These are phyloP conservation scores for Aureobasidium sp. DNA, from an alignment of 2,329 filamentous ascomycete species.

Conservation along the genomic window DNA sequence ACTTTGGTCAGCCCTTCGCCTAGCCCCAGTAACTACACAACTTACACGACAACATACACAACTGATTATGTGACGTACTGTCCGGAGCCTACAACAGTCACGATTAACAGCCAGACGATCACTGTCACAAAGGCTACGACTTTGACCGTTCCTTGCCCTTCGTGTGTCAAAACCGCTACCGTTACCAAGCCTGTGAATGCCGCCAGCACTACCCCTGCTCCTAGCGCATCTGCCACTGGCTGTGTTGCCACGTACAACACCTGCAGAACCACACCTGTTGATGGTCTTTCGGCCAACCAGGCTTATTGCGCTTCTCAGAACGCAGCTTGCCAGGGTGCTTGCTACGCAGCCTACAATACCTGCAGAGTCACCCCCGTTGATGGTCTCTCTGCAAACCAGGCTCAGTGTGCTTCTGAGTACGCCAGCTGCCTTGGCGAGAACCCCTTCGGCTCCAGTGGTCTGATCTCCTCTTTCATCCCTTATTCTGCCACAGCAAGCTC, in stretches of 20 bases:
- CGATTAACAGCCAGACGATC: slow-evolving; percentile 7
- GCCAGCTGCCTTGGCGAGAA: slow-evolving; percentile 3
- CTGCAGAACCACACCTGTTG: background rate
- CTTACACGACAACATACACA: background rate
- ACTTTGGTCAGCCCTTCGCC: slow-evolving; percentile 14
- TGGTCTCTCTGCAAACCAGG: background rate
- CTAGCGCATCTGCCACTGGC: background rate
- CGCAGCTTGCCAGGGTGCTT: slow-evolving; percentile 12
- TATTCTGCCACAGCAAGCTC: background rate
- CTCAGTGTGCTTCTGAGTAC: background rate
- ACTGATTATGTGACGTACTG: slow-evolving; percentile 18
- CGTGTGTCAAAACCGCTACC: background rate
- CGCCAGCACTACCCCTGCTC: background rate
- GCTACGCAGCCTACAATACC: slow-evolving; percentile 11
- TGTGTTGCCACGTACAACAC: background rate
- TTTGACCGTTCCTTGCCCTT: slow-evolving; percentile 7
- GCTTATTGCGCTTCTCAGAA: background rate
- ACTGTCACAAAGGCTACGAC: slow-evolving; percentile 12
- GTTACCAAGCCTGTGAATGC: background rate
- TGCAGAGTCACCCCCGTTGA: background rate
- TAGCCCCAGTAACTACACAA: background rate
- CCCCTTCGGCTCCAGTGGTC: background rate
- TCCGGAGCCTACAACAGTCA: slow-evolving; percentile 14
- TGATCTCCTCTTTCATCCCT: slow-evolving; percentile 8
- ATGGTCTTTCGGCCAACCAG: background rate